Evolutionary conservation across 176 grass and related monocot species (phyloP).

Genomic region (Cymbopogon citratus): DNA sequence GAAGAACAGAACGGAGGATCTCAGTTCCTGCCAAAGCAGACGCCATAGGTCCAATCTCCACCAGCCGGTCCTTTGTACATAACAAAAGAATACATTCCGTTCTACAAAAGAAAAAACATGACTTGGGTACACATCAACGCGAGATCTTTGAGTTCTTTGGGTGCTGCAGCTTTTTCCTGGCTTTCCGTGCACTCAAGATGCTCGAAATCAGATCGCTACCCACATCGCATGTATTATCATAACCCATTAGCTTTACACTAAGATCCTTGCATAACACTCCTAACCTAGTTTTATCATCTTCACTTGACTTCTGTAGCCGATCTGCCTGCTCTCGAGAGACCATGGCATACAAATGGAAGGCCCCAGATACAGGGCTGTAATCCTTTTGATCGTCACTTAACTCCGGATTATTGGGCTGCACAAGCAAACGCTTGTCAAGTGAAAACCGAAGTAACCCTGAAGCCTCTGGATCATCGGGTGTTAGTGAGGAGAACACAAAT

Average conservation of each 20-base stretch:
- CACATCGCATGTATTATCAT: slow-evolving; percentile 37
- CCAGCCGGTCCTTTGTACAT: neutral
- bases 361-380: slow-evolving; percentile 9
- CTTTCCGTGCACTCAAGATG: slow-evolving; percentile 47
- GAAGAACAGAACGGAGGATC: neutral
- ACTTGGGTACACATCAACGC: no score
- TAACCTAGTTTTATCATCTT: slow-evolving; percentile 49
- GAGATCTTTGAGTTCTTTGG: slow-evolving; percentile 36
- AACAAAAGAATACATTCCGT: neutral
- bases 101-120: slow-evolving; percentile 2
- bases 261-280: slow-evolving; percentile 61
- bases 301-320: slow-evolving; percentile 38
- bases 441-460: slow-evolving; percentile 54
- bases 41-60: neutral
- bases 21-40: neutral
- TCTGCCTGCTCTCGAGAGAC: slow-evolving; percentile 47
- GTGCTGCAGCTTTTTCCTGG: slow-evolving; percentile 34
- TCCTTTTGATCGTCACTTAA: slow-evolving; percentile 23
- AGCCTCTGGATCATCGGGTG: slow-evolving; percentile 43
- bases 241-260: slow-evolving; percentile 68
- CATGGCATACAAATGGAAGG: slow-evolving; percentile 53
- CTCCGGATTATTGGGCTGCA: neutral
- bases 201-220: slow-evolving; percentile 51
- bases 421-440: slow-evolving; percentile 21
- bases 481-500: slow-evolving; percentile 50